Conservation (phyloP, 208 protist genomes). For the Tetramitus jugosus region DNA sequence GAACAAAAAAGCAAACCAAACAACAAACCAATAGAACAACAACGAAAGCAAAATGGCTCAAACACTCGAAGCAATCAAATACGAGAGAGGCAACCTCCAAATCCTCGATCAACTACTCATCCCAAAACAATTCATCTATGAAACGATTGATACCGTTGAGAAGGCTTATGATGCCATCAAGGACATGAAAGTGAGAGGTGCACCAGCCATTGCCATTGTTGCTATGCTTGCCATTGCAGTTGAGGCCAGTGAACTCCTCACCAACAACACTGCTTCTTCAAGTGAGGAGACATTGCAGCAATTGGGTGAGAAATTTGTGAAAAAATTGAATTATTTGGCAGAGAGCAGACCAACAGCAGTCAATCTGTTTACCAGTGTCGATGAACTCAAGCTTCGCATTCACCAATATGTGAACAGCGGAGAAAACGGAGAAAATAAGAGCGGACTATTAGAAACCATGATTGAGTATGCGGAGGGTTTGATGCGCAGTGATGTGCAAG, state of each 20-base stretch:
- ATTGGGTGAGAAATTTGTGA: constrained; percentile 37
- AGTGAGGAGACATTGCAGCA: constrained; percentile 41
- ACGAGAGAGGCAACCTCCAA: background rate
- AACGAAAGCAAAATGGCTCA: no score
- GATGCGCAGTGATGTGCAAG: constrained; percentile 66
- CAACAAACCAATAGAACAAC: no score
- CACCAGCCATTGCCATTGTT: constrained; percentile 86
- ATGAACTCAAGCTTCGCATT: constrained; percentile 50
- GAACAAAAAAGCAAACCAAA: no score
- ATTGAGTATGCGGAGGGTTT: constrained; percentile 66
- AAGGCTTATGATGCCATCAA: constrained; percentile 74
- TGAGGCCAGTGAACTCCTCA: constrained; percentile 33
- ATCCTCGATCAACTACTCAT: constrained; percentile 29
- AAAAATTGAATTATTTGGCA: constrained; percentile 71
- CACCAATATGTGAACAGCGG: constrained; percentile 22
- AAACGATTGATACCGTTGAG: constrained; percentile 62
- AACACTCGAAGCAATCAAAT: no score
- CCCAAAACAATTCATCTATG: constrained; percentile 36
- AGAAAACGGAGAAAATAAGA: no score
- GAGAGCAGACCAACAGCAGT: constrained; percentile 85
- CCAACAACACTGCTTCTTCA: constrained; percentile 37
- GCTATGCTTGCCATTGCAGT: constrained; percentile 79
- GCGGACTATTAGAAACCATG: constrained; percentile 50
- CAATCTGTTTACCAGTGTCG: constrained; percentile 80
- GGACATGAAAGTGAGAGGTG: constrained; percentile 84